Evolutionary conservation across 1,284 basidiomycete genomes (phyloP).

Genomic region (Thecaphora thlaspeos): DNA sequence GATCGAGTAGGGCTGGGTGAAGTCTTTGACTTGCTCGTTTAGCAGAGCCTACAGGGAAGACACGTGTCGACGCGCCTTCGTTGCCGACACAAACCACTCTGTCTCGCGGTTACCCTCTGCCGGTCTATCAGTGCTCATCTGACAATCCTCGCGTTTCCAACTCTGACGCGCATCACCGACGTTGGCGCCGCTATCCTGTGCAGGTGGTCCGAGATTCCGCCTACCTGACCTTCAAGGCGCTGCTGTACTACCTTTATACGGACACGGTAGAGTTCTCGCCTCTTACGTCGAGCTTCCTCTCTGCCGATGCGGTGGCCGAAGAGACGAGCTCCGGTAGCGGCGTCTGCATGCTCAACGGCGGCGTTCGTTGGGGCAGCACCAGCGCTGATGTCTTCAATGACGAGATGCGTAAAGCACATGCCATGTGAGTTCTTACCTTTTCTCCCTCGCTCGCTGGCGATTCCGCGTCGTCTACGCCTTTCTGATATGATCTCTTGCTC

Average conservation of each 20-base stretch:
- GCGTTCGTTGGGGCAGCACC: not conserved
- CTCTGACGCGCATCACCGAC: too few species aligned
- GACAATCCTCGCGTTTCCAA: too few species aligned
- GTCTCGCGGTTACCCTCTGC: too few species aligned
- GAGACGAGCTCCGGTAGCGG: conserved; percentile 1
- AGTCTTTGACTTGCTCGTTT: too few species aligned
- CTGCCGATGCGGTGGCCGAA: conserved; percentile 14
- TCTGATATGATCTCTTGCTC: too few species aligned
- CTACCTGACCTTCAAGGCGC: conserved; percentile 76
- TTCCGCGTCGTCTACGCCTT: too few species aligned
- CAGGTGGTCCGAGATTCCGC: conserved; percentile 71
- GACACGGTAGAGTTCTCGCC: conserved; percentile 81
- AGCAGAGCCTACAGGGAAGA: too few species aligned
- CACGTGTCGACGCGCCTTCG: too few species aligned
- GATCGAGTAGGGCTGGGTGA: too few species aligned
- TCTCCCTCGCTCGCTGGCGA: too few species aligned
- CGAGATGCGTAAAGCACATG: conserved; percentile 16
- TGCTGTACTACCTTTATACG: conserved; percentile 83
- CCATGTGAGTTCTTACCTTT: conserved; percentile 5
- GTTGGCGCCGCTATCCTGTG: not conserved
- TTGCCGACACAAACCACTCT: too few species aligned
- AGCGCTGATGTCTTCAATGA: conserved; percentile 5
- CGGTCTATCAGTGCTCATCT: too few species aligned
- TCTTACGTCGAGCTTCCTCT: conserved; percentile 66
- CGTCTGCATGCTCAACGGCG: not conserved